Conservation (phyloP, 441 rosid species). For the Gossypium schwendimanii region DNA sequence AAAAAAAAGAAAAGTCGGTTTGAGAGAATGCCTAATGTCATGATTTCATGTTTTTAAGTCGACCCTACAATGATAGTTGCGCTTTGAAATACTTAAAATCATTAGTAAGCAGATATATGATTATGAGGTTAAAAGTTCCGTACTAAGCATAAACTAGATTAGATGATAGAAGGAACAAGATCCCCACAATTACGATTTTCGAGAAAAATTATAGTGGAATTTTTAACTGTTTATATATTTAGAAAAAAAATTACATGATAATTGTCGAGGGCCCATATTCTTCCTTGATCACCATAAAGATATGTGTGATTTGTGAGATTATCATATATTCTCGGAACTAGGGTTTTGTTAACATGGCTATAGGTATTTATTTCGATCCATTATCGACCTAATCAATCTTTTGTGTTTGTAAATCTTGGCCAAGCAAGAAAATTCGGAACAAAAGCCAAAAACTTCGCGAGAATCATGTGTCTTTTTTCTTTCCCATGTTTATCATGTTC, state of each 20-base stretch:
- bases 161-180: conserved; percentile 42
- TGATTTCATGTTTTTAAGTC: conserved; percentile 28
- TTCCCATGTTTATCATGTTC: too few relatives aligned
- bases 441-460: conserved; percentile 45
- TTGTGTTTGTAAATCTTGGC: conserved; percentile 6
- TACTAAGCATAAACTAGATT: conserved; percentile 31
- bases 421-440: conserved; percentile 16
- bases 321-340: conserved; percentile 22
- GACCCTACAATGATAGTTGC: conserved; percentile 40
- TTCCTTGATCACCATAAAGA: conserved; percentile 11
- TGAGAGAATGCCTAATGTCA: conserved; percentile 25
- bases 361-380: conserved; percentile 20
- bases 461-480: conserved; percentile 23
- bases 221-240: conserved; percentile 25
- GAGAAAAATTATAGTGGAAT: conserved; percentile 45
- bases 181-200: conserved; percentile 33
- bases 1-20: not conserved
- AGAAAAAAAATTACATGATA: too few relatives aligned
- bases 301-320: not conserved
- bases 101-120: conserved; percentile 20
- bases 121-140: conserved; percentile 24
- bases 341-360: conserved; percentile 11
- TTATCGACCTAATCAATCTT: conserved; percentile 23
- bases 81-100: conserved; percentile 14
- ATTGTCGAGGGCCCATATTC: conserved; percentile 28